Base-by-base conservation (phyloP, 768 basidiomycete genomes). In the Sarcodon aspratus region DNA sequence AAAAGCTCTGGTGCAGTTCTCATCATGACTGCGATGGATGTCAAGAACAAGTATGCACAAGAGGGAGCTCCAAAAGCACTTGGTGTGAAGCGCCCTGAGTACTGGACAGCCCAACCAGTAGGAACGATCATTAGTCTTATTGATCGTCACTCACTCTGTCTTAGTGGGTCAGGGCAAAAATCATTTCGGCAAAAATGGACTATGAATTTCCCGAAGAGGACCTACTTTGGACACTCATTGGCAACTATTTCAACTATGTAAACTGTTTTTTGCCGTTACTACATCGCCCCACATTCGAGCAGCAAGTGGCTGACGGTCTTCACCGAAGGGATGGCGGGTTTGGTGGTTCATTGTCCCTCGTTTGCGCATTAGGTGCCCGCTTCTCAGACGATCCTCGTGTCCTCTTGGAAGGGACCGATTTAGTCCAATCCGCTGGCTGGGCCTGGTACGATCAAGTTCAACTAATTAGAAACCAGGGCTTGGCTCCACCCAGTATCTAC, bases 311-410 rank as follows among this genome's bases (percentile, higher is more conserved):
- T 6, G 59, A 59, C 1, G 63, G 66, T 0, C 52, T 70, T 21
- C 67, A 74, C 54, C 54, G 62, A 13, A 56, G 54, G 5, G 66
- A 74, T 48, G 50, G 54, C 8, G 55, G 59, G 3, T 85, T 85
- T 57, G 70, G 69, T 0, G 64, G 62, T 2, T 68, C 71, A 6
- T 66, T 82, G 9, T 63, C 84, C 10, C 63, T 80, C 46, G 70
- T 85, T 0, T 74, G 73, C 53, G 76, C 78, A 6, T 56, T 71
- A 46, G 76, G 68, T 3, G 55, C 71, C 1, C 62, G 74, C 31
- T 70, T 56, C 47, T 59, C 65, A n/a, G 61, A 73, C 46, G 73
- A 79, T 57, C 62, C 65, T 0, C 59, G 74, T 10, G 69, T 74
- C 7, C 36, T 67, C 35, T 52, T 57, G 8, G 56, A 57, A 40